Base-by-base conservation (phyloP, 2,329 filamentous ascomycete species). In the Endothia cerciana region DNA sequence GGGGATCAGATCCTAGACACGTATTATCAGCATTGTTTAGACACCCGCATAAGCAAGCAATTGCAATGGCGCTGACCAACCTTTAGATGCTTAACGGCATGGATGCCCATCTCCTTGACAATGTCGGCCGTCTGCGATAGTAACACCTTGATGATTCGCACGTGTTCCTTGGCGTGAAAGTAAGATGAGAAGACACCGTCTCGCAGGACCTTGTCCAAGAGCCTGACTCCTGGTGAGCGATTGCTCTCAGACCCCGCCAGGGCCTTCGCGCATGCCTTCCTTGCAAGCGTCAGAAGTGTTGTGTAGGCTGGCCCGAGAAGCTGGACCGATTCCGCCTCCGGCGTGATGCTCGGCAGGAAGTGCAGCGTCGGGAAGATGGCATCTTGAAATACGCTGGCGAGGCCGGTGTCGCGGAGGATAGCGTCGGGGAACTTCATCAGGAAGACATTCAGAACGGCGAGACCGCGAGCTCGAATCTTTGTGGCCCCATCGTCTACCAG, bases 291-390 rank as follows among this genome's bases (percentile, higher is more conserved):
- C 22, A 91, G 77, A 3, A 97, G 80, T 1, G 89, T 88, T 8
- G 84, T 81, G 70, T 93, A 96, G 0, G 90, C 87, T 7, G 83
- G 81, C 6, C 76, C 73, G 1, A 97, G 83, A 3, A 97, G 78
- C 1, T 74, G 72, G 1, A 91, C 73, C 4, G 91, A 91, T 64
- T 95, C 91, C 0, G 82, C 74, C 72, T 92, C 90, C 0, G 91
- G 88, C 0, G 92, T 97, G 51, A 97, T 80, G 15, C 84, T 87
- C 0, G 94, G 94, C 6, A 97, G 82, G 71, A 88, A 91, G 8
- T 90, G 83, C n/a, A 97, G 83, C 43, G 89, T 87, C 0, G 92
- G 91, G 69, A 89, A 84, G 1, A 92, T 77, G 3, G 89, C 85
- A 25, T 92, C 85, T 72, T 89, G 85, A 68, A 94, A 90, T 33